phyloP scores from a whole-genome alignment of 2,329 filamentous ascomycete species.

The Whalleya microplaca region DNA sequence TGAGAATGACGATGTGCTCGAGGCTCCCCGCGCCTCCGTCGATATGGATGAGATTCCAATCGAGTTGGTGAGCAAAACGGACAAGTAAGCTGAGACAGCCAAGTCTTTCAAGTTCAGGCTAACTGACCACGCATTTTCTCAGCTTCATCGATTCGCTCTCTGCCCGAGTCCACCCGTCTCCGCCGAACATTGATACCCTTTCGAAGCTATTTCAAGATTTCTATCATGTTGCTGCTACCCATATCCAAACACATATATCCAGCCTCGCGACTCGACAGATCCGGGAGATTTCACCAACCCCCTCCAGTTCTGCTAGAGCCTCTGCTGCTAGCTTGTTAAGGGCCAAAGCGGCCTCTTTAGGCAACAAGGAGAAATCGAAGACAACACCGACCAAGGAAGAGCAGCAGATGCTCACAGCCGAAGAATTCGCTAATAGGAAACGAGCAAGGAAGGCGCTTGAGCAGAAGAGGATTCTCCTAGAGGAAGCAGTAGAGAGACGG shows the following conservation, averaged over 20 bases:
- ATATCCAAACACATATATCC: slow-evolving; percentile 86
- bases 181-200: slow-evolving; percentile 80
- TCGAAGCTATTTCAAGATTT: slow-evolving; percentile 94
- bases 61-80: slow-evolving; percentile 86
- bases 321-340: slow-evolving; percentile 61
- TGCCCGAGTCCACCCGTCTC: slow-evolving; percentile 82
- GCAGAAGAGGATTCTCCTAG: slow-evolving; percentile 73
- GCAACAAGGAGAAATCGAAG: slow-evolving; percentile 56
- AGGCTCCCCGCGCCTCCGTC: slow-evolving; percentile 59
- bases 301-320: slow-evolving; percentile 57
- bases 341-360: slow-evolving; percentile 58
- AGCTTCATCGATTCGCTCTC: slow-evolving; percentile 91
- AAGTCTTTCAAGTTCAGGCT: slow-evolving; percentile 6
- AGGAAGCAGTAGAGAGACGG: slow-evolving; percentile 89
- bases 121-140: slow-evolving; percentile 26
- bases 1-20: slow-evolving; percentile 49
- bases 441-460: slow-evolving; percentile 78
- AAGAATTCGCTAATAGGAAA: slow-evolving; percentile 81
- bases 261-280: slow-evolving; percentile 75
- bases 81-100: slow-evolving; percentile 63
- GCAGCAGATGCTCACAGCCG: slow-evolving; percentile 88
- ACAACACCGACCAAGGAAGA: slow-evolving; percentile 48
- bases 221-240: slow-evolving; percentile 77
- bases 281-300: slow-evolving; percentile 64
- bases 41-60: slow-evolving; percentile 90